Base-by-base conservation (phyloP, 805 yeast species). In the Ogataea methylovora region DNA sequence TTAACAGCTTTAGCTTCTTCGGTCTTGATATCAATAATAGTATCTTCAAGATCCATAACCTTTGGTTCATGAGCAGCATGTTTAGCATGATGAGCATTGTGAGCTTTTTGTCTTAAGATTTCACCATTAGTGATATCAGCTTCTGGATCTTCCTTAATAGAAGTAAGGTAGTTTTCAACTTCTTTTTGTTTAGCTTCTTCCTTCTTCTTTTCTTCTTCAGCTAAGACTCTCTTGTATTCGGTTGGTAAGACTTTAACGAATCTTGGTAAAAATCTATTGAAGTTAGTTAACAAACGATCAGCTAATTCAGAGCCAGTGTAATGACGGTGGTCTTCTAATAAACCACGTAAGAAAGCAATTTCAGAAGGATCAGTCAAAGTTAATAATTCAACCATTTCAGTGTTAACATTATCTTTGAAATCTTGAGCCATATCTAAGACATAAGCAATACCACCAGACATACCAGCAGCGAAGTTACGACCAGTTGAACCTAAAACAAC, bases 401-500 rank as follows among this genome's bases (percentile, higher is more conserved):
- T 55, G 64, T 90, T 90, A 46, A 85, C 86, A 61, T 80, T 80
- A 42, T 77, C 76, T 41, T 69, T 68, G 52, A 90, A 88, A 56
- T 87, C 96, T 56, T 88, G 95, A 33, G 92, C 97, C 69, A 90
- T 84, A 51, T 88, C 95, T 49, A 90, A 71, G 40, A 94, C 97
- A 55, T 90, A 90, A 12, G 96, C 94, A 60, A 92, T 90, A 76
- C 98, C 98, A 64, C 98, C 98, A 49, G 97, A 88, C 83, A 92
- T 92, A 69, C 98, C 98, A 37, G 98, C 95, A 41, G 84, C 96
- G 58, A 84, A 84, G 69, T 87, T 81, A 43, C 97, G 77, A 39
- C 95, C 97, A 50, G 95, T 84, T 39, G 78, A 65, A 30, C 97
- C 95, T 47, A 90, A 73, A 31, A 90, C 87, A 54, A 90, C 86